phyloP scores from a whole-genome alignment of 257 asterid genomes.

The Plectranthus barbatus region DNA sequence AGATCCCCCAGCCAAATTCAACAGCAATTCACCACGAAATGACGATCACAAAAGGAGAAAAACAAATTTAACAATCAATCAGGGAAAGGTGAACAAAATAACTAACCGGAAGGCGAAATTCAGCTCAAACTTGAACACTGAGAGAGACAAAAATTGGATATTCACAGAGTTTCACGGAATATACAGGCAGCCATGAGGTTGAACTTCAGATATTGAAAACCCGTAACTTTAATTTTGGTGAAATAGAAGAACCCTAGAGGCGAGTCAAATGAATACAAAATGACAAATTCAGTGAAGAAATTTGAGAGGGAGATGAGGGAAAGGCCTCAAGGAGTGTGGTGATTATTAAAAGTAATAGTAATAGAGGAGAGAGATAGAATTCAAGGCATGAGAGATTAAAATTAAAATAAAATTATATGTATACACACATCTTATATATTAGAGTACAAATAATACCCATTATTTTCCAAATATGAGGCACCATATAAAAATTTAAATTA shows the following conservation, averaged over 20 bases:
- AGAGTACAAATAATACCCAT: too few species aligned
- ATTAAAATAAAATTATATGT: background rate
- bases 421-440: background rate
- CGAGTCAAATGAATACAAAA: constrained; percentile 37
- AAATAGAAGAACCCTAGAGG: constrained; percentile 34
- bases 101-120: constrained; percentile 33
- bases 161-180: constrained; percentile 14
- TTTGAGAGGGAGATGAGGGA: constrained; percentile 26
- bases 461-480: too few species aligned
- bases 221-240: constrained; percentile 10
- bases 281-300: constrained; percentile 29
- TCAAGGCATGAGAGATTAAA: constrained; percentile 13
- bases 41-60: background rate
- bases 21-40: constrained; percentile 4
- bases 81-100: background rate
- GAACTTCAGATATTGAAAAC: constrained; percentile 7
- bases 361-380: constrained; percentile 6
- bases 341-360: constrained; percentile 14
- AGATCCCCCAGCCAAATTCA: background rate
- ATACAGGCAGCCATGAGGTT: constrained; percentile 6
- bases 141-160: constrained; percentile 14
- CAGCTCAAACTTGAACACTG: constrained; percentile 16
- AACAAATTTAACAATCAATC: background rate
- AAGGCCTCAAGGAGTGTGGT: constrained; percentile 7
- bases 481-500: too few species aligned